Base-by-base conservation (phyloP, 1,139 yeast genomes). In the Entelexis paramagnoliae region DNA sequence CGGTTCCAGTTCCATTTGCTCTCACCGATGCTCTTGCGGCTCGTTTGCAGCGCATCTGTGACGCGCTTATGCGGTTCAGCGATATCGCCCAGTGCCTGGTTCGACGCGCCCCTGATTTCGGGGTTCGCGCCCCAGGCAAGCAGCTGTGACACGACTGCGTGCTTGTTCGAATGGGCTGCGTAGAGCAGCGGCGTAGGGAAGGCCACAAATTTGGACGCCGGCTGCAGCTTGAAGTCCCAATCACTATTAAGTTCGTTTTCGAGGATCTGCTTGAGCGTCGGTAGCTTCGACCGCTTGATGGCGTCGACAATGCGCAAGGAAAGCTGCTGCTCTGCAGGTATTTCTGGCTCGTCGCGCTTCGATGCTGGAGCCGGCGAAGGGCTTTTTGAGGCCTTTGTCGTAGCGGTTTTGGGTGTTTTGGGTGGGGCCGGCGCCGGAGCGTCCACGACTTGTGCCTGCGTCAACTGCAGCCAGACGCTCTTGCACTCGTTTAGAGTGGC, bases 401-500 rank as follows among this genome's bases (percentile, higher is more conserved):
- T 64, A 54, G 62, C 64, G 51, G 68, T 65, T 32, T 62, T 64
- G 55, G 42, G 42, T 17, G 35, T 28, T 19, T 41, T 41, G 9
- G 53, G 48, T 16, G 32, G 41, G 4, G 49, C 36, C 11, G 52
- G 51, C 19, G 72, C 70, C 0, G 95, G 93, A 22, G 73, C 67
- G n/a, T 78, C 77, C 13, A 77, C 68, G 1, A 78, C 64, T 42
- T 72, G 70, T 58, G 84, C 69, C 59, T 83, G 80, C 0, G 89
- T 72, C 53, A 91, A 71, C 58, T 82, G 81, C 28, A 78, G 74
- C 97, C 98, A 91, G 0, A 94, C 87, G 46, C 81, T 75, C 62
- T 81, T 85, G 59, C 93, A 68, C 64, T 89, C 98, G 2, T 79
- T 70, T 0, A 84, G 75, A 0, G 96, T 89, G 0, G 98, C 95